phyloP scores from a whole-genome alignment of 345 rosid species.

The Salix suchowensis region DNA sequence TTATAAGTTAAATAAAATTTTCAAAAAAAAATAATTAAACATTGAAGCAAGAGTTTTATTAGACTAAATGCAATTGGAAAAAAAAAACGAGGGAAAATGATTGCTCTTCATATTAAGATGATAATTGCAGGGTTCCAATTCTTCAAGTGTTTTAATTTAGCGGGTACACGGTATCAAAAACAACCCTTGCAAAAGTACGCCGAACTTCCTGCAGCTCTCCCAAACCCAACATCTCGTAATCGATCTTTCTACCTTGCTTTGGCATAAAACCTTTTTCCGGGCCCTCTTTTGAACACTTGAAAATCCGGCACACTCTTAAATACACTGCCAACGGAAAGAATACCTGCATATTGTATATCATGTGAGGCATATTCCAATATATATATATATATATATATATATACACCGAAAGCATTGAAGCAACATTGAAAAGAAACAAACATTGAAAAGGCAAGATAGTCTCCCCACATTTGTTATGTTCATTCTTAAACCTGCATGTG shows the following conservation, averaged over 20 bases:
- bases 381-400: background rate
- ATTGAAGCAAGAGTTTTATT: background rate
- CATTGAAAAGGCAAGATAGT: background rate
- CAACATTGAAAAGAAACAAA: background rate
- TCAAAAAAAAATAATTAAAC: no score
- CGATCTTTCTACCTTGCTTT: conserved; percentile 53
- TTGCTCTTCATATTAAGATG: background rate
- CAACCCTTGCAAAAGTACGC: conserved; percentile 74
- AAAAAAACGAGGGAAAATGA: background rate
- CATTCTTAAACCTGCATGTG: background rate
- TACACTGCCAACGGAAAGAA: conserved; percentile 53
- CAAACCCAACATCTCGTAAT: conserved; percentile 44
- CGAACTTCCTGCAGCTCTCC: conserved; percentile 56
- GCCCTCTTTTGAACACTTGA: conserved; percentile 51
- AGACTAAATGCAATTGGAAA: background rate
- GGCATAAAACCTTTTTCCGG: conserved; percentile 33
- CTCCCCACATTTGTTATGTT: background rate
- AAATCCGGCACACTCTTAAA: conserved; percentile 42
- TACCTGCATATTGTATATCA: conserved; percentile 40
- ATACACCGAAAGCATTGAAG: background rate
- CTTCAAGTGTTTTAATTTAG: conserved; percentile 2
- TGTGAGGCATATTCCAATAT: background rate
- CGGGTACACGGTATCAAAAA: conserved; percentile 80
- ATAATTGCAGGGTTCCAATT: no score
- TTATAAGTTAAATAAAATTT: no score